phyloP scores from a whole-genome alignment of 805 yeast species.

The Metschnikowia aberdeeniae region DNA sequence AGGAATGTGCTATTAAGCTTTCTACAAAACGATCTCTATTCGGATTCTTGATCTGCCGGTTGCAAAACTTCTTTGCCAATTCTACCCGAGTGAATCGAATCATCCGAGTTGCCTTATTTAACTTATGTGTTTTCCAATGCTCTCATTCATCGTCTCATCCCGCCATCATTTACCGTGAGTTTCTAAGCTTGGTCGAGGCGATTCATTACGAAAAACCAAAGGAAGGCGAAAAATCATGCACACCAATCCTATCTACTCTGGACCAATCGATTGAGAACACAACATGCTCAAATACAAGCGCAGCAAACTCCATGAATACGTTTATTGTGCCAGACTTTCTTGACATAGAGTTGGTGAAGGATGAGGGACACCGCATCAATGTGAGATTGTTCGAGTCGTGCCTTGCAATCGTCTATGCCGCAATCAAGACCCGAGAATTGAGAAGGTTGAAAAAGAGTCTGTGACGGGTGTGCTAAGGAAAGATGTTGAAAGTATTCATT shows the following conservation, averaged over 20 bases:
- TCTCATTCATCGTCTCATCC: constrained; percentile 6
- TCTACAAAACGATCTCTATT: constrained; percentile 9
- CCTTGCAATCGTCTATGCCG: constrained; percentile 8
- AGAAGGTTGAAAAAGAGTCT: neutral
- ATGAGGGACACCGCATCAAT: constrained; percentile 11
- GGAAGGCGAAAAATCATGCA: neutral
- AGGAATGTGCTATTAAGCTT: constrained; percentile 5
- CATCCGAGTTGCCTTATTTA: constrained; percentile 6
- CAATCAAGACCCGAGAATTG: constrained; percentile 4
- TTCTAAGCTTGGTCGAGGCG: neutral
- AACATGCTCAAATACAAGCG: neutral
- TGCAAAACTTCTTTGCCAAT: constrained; percentile 8
- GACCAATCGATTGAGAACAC: neutral
- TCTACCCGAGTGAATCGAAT: constrained; percentile 9
- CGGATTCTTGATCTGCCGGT: constrained; percentile 4
- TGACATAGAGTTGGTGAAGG: constrained; percentile 1
- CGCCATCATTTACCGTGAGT: neutral
- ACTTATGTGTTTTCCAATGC: constrained; percentile 8
- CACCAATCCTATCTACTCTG: neutral
- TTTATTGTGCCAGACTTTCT: constrained; percentile 2
- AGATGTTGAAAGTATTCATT: neutral
- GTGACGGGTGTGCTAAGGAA: neutral
- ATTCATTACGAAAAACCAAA: neutral
- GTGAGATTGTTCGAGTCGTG: constrained; percentile 12
- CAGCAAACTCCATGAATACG: neutral